Base-by-base conservation (phyloP, 2,329 filamentous ascomycete species). In the Cercospora sp. region DNA sequence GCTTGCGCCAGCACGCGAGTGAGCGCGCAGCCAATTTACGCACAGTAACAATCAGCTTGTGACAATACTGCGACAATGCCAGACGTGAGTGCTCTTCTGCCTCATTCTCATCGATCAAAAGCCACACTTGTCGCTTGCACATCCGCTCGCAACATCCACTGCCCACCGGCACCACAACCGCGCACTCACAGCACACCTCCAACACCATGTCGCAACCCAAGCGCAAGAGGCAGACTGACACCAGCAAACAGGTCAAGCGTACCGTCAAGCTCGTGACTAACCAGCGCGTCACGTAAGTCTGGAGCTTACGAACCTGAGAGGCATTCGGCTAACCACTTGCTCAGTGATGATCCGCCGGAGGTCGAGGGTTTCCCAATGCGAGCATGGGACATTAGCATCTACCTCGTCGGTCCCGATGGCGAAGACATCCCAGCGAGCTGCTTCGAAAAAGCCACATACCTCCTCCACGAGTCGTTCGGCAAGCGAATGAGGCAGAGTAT, bases 391-490 rank as follows among this genome's bases (percentile, higher is more conserved):
- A 91, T 98, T 79, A 90, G 91, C 81, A 85, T 99, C 74, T 92
- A 88, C 81, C 81, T 98, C 63, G 80, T 97, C 65, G 93, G 97
- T 73, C 91, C 96, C 75, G 88, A 92, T 71, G 94, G 93, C 74
- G 91, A 95, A 74, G 90, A 96, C 80, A 86, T 93, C 62, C 87
- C 91, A 7, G 93, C 94, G 64, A 92, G 84, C 73, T 88, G 93
- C 80, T 98, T 97, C 83, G 92, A 93, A 78, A 97, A 97, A 83
- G 94, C 91, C 51, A 90, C 90, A 66, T 99, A 97, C 84, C 91
- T 92, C 77, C 87, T 99, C 32, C 95, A 99, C 81, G 94, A 95
- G 37, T 95, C 93, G 61, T 99, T 99, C 80, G 91, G 90, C 64
- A 91, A 94, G 75, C 91, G 85, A 58, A 81, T 92, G 16, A 87